A percentile compares a stretch with the other conserved stretches of the same genome.
Conservation (phyloP, 1,139 yeast species). For the Debaryomyces sp. region DNA sequence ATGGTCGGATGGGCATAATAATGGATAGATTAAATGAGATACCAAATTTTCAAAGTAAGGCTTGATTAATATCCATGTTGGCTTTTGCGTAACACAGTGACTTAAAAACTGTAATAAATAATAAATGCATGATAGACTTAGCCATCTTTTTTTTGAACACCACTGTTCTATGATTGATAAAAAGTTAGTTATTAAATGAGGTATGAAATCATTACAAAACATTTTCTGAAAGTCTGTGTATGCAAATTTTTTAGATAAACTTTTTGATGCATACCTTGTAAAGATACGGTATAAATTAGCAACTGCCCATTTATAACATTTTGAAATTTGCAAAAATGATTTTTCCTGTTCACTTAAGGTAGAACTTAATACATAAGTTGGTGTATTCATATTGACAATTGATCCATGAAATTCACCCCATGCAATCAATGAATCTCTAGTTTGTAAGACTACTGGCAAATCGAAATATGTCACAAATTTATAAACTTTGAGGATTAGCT, state of each 20-base stretch:
- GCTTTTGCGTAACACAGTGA: conserved; percentile 66
- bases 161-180: conserved; percentile 71
- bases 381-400: conserved; percentile 63
- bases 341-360: conserved; percentile 36
- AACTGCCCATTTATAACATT: conserved; percentile 89
- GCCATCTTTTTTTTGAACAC: conserved; percentile 69
- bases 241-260: conserved; percentile 50
- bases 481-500: conserved; percentile 73
- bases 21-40: conserved; percentile 76
- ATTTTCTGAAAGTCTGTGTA: conserved; percentile 53
- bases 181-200: conserved; percentile 68
- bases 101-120: conserved; percentile 72
- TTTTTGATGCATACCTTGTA: conserved; percentile 64
- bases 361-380: conserved; percentile 43
- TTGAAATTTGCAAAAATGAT: conserved; percentile 46
- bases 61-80: conserved; percentile 70
- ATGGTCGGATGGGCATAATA: conserved; percentile 71
- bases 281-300: conserved; percentile 79
- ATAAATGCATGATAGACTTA: conserved; percentile 66
- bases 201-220: conserved; percentile 62
- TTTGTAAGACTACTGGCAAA: conserved; percentile 70
- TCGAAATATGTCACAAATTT: conserved; percentile 83
- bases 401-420: conserved; percentile 84
- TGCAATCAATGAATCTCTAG: conserved; percentile 54
- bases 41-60: conserved; percentile 70